Percentiles rank a stretch among this genome's conserved stretches.
phyloP scores from a whole-genome alignment of 495 filamentous ascomycete species.

The Penicillium desertorum region DNA sequence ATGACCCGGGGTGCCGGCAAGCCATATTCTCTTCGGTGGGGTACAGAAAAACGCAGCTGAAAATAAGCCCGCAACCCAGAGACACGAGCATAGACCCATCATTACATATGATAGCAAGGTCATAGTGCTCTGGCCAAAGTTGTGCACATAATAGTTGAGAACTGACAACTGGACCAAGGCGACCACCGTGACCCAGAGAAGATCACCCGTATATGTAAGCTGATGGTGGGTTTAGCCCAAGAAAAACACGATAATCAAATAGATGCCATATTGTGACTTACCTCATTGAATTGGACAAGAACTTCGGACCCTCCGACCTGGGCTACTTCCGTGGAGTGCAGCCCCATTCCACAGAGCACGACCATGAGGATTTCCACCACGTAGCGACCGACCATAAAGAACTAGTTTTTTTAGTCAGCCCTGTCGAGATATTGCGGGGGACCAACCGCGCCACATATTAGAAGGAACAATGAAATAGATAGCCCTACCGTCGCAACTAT shows the following conservation, averaged over 20 bases:
- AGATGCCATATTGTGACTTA: background rate
- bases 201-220: constrained; percentile 25
- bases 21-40: constrained; percentile 20
- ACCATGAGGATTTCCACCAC: constrained; percentile 23
- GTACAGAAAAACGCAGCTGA: constrained; percentile 24
- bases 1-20: constrained; percentile 11
- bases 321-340: constrained; percentile 20
- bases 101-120: constrained; percentile 14
- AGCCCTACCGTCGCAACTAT: constrained; percentile 20
- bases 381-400: constrained; percentile 24
- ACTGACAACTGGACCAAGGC: constrained; percentile 23
- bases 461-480: background rate
- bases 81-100: constrained; percentile 17
- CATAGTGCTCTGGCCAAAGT: constrained; percentile 12
- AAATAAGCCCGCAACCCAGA: constrained; percentile 21
- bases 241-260: background rate
- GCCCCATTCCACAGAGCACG: constrained; percentile 24
- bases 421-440: background rate
- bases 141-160: constrained; percentile 23
- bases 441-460: background rate
- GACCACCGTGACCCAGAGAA: constrained; percentile 21
- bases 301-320: constrained; percentile 14
- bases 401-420: constrained; percentile 10
- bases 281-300: constrained; percentile 21
- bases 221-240: constrained; percentile 14